Base-by-base conservation (phyloP, 2,329 filamentous ascomycete genomes). In the Fusarium sp. region DNA sequence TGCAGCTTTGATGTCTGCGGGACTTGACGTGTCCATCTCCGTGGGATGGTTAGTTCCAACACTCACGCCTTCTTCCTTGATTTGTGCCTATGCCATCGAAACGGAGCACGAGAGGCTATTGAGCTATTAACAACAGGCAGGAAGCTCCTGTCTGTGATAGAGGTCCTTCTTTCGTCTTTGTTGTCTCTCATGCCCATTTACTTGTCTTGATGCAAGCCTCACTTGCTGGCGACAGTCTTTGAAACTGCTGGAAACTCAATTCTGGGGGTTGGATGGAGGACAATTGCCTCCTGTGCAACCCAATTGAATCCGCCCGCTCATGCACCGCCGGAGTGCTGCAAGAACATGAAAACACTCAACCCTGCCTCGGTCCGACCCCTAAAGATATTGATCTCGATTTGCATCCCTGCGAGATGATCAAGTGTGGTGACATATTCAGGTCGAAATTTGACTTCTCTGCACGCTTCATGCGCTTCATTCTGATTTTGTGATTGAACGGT, bases 1-100 rank as follows among this genome's bases (percentile, higher is more conserved):
- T 56, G 67, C 55, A 59, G 59, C 51, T 54, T 59, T 13, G 37
- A 68, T 52, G 37, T 39, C 30, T 57, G 63, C 39, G 64, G 67
- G 28, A 58, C 41, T 34, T 34, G 41, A 47, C 37, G 47, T 48
- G 63, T 65, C 59, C 53, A 61, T 63, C 40, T 50, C 46, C 27
- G 40, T 62, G 52, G 66, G 52, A 46, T 40, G 41, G 53, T 30
- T 41, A 39, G 40, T 28, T 60, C 40, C 18, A 36, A 30, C 52
- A 10, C 36, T 23, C 30, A 16, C 23, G 23, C 23, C 40, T n/a
- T 40, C n/a, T 56, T 56, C 31, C 40, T 57, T 40, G 43, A 12
- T 27, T 54, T 55, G 63, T 46, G 23, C 23, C 23, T 23, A 23
- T 23, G 23, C 23, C 23, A 23, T 23, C 23, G 23, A 23, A 23